These are phyloP conservation scores for Colletotrichum tabaci DNA, from an alignment of 2,329 filamentous ascomycete genomes.

Conservation along the genomic window DNA sequence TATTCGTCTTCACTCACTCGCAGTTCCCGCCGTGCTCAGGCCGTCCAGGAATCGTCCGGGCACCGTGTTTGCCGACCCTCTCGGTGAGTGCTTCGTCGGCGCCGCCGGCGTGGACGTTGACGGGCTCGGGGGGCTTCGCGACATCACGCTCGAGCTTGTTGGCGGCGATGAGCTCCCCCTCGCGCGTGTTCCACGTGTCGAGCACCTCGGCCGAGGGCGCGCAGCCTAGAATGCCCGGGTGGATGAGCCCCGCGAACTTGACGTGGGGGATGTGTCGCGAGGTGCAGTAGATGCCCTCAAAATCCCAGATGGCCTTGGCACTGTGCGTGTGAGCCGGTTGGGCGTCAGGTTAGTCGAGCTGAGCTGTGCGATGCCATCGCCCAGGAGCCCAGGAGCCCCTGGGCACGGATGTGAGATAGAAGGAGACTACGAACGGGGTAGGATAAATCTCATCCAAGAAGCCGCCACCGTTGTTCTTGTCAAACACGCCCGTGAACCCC, in stretches of 20 bases:
- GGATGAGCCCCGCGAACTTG: constrained; percentile 89
- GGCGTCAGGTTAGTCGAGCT: background rate
- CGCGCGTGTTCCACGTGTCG: constrained; percentile 86
- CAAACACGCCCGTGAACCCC: constrained; percentile 91
- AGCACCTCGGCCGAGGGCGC: constrained; percentile 86
- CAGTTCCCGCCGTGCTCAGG: constrained; percentile 93
- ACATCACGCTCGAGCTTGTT: constrained; percentile 79
- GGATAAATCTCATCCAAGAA: constrained; percentile 92
- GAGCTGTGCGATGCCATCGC: background rate
- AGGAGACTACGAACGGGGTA: constrained; percentile 73
- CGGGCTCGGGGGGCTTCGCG: constrained; percentile 81
- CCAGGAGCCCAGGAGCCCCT: too few relatives aligned
- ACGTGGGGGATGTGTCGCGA: constrained; percentile 90
- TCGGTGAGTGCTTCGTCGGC: constrained; percentile 71
- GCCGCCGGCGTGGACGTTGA: constrained; percentile 80
- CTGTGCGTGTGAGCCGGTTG: constrained; percentile 42
- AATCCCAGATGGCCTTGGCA: constrained; percentile 73
- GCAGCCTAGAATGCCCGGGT: constrained; percentile 92
- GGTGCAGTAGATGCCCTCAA: constrained; percentile 77
- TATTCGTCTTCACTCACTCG: constrained; percentile 62
- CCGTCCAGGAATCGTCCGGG: constrained; percentile 86
- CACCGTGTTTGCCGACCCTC: constrained; percentile 83
- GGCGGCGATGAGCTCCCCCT: constrained; percentile 82
- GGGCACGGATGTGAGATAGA: too few relatives aligned
- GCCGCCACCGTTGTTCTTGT: constrained; percentile 85